Base-by-base conservation (phyloP, 345 rosid species). In the Salix arbutifolia region DNA sequence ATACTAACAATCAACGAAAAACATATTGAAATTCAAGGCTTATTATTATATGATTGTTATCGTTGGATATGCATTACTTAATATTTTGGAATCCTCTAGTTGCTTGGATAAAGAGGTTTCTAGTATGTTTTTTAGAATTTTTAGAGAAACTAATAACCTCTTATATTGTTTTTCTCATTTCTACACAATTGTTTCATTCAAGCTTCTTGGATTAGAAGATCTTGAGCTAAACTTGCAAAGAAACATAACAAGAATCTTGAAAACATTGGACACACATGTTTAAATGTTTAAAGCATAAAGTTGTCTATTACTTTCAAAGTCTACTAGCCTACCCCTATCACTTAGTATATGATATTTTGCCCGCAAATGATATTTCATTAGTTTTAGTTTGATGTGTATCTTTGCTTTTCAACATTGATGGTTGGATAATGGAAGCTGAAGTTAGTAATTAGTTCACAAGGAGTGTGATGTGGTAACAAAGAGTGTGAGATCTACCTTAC, bases 191-290 rank as follows among this genome's bases (percentile, higher is more conserved):
- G 84, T 67, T 85, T 92, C 79, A 83, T 90, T 79, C 91, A 84
- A 84, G 89, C 99, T 75, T 97, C 97, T 2, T 94, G 94, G 94
- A 94, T 94, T 18, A 79, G 97, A 71, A 92, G 99, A 86, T 94
- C 97, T 60, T 91, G 97, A 0, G 81, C 90, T 16, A 96, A 92
- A 86, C 82, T 78, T 37, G 91, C 86, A 12, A 91, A 90, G 84
- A 89, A 74, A 83, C 97, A 97, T 19, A 92, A 85, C 79, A 77
- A 56, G 83, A 93, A 84, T 93, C 97, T 74, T 95, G 99, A 96
- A 91, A 90, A 80, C 96, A 90, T 68, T 89, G 96, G 86, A 93
- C 97, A 19, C 97, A 91, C 77, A 28, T 28, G 30, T 28, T 28
- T 28, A 28, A 28, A 91, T 91, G 95, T 90, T 37, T 37, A 6